These are phyloP conservation scores for Halenospora varia DNA, from an alignment of 495 filamentous ascomycete species.

Conservation along the genomic window DNA sequence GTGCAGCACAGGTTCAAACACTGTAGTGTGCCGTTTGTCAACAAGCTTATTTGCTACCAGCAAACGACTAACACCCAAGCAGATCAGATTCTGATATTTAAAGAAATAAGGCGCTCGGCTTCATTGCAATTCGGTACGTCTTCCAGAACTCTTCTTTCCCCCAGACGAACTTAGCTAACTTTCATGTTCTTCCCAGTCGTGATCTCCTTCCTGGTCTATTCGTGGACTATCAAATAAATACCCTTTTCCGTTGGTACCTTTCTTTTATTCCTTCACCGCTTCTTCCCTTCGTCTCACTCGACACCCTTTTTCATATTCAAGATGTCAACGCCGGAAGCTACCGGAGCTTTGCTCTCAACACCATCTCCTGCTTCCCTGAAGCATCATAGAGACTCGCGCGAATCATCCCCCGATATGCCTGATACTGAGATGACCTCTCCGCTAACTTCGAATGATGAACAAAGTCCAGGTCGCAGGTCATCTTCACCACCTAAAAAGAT, in stretches of 20 bases:
- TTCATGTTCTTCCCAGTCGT: conserved; percentile 5
- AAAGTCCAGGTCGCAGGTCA: not conserved
- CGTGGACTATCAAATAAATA: conserved; percentile 13
- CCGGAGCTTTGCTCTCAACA: not conserved
- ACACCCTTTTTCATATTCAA: not conserved
- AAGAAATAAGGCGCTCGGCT: not conserved
- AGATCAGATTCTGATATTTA: not conserved
- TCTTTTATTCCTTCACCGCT: not conserved
- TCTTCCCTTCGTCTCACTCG: not conserved
- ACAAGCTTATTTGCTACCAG: conserved; percentile 16
- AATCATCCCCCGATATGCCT: not conserved
- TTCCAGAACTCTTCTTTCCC: not conserved
- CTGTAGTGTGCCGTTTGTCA: conserved; percentile 6
- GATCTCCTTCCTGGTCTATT: not conserved
- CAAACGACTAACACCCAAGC: conserved; percentile 11
- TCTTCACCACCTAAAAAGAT: not conserved
- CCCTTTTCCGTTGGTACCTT: conserved; percentile 4
- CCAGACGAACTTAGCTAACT: conserved; percentile 8
- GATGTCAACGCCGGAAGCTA: conserved; percentile 3
- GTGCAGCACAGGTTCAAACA: conserved; percentile 8
- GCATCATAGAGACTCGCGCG: too few species aligned
- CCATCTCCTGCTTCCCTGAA: not conserved
- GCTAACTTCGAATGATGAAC: conserved; percentile 13
- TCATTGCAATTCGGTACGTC: not conserved
- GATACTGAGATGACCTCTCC: conserved; percentile 18